Conservation (phyloP, 2,329 filamentous ascomycete genomes). For the Claviceps monticola region DNA sequence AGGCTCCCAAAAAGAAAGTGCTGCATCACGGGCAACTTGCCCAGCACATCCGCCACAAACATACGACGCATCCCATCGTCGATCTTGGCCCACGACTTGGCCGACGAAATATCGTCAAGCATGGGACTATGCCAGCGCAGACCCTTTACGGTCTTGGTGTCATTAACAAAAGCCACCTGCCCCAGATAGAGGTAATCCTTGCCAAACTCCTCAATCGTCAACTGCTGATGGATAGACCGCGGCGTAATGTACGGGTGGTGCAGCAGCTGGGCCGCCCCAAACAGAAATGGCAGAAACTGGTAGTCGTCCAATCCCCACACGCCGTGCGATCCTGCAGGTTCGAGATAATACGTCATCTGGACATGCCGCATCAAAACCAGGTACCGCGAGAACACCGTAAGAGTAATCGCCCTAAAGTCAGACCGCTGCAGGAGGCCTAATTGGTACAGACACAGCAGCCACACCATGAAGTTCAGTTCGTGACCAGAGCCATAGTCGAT, state of each 20-base stretch:
- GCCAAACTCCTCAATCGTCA: slow-evolving; percentile 75
- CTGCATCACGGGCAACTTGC: slow-evolving; percentile 95
- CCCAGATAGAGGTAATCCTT: slow-evolving; percentile 80
- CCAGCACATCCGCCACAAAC: slow-evolving; percentile 86
- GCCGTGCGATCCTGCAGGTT: slow-evolving; percentile 90
- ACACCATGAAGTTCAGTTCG: slow-evolving; percentile 93
- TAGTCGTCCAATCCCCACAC: slow-evolving; percentile 98
- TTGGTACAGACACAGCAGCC: slow-evolving; percentile 88
- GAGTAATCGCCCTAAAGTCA: slow-evolving; percentile 62
- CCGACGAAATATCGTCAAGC: slow-evolving; percentile 91
- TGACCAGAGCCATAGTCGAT: slow-evolving; percentile 97
- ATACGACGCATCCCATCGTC: slow-evolving; percentile 92
- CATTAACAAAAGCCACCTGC: slow-evolving; percentile 88
- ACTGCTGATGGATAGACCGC: slow-evolving; percentile 71
- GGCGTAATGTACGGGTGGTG: slow-evolving; percentile 72
- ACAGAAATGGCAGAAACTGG: slow-evolving; percentile 90
- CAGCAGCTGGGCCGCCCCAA: slow-evolving; percentile 80
- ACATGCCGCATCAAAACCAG: slow-evolving; percentile 74
- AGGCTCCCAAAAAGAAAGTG: slow-evolving; percentile 90
- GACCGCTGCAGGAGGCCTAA: slow-evolving; percentile 46
- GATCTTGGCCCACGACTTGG: slow-evolving; percentile 83
- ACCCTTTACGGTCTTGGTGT: slow-evolving; percentile 89
- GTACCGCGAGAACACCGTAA: slow-evolving; percentile 71
- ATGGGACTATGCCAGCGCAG: slow-evolving; percentile 94
- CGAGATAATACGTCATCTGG: slow-evolving; percentile 88